Percentiles rank a stretch among this genome's conserved stretches.
phyloP scores from a whole-genome alignment of 2,329 filamentous ascomycete genomes.

The Aspergillus carbonarius region DNA sequence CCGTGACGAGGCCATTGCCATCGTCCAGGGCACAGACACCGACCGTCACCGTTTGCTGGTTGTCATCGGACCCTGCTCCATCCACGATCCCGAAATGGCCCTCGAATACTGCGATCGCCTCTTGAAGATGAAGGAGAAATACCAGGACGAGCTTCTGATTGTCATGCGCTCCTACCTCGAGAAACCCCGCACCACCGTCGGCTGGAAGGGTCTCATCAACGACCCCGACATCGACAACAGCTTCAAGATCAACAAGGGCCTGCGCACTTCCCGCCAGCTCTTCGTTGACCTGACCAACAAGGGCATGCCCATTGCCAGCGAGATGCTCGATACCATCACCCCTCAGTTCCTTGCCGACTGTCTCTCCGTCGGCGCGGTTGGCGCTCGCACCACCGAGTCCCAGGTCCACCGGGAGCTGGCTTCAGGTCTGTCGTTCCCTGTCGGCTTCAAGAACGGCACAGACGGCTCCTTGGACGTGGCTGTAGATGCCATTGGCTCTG shows the following conservation, averaged over 20 bases:
- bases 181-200: slow-evolving; percentile 96
- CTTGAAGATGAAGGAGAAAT: slow-evolving; percentile 77
- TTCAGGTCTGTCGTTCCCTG: slow-evolving; percentile 90
- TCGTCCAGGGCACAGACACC: slow-evolving; percentile 60
- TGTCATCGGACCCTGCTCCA: slow-evolving; percentile 92
- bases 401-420: slow-evolving; percentile 95
- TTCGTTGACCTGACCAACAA: slow-evolving; percentile 88
- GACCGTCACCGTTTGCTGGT: slow-evolving; percentile 63
- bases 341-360: slow-evolving; percentile 95
- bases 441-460: slow-evolving; percentile 99
- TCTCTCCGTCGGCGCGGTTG: slow-evolving; percentile 87
- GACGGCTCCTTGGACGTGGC: slow-evolving; percentile 87
- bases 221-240: slow-evolving; percentile 97
- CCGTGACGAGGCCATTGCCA: slow-evolving; percentile 59
- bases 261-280: slow-evolving; percentile 81
- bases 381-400: slow-evolving; percentile 93
- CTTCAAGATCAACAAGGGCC: slow-evolving; percentile 98
- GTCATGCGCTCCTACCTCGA: slow-evolving; percentile 98
- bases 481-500: slow-evolving; percentile 92
- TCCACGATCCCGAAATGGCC: slow-evolving; percentile 89
- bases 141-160: slow-evolving; percentile 84
- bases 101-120: slow-evolving; percentile 90
- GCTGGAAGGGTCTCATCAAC: slow-evolving; percentile 98
- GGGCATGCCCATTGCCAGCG: slow-evolving; percentile 94
- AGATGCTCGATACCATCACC: slow-evolving; percentile 98